A percentile compares a stretch with the other conserved stretches of the same genome.
Evolutionary conservation across 1,139 yeast species (phyloP).

Genomic region (Blastobotrys illinoisensis): DNA sequence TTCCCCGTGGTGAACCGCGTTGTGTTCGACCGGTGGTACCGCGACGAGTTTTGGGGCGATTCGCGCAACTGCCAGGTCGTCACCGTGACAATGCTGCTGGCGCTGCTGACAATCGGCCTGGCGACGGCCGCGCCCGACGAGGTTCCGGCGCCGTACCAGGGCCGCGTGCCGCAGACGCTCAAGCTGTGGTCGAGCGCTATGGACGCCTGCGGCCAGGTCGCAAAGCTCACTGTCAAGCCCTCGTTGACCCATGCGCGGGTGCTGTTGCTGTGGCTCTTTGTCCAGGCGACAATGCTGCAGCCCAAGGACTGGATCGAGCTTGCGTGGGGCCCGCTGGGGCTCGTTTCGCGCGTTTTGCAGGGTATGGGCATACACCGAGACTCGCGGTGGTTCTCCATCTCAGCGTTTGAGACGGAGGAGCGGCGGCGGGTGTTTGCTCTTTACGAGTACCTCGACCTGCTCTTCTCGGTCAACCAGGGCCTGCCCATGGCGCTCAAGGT

Average conservation of each 20-base stretch:
- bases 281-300: slow-evolving; percentile 20
- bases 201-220: slow-evolving; percentile 29
- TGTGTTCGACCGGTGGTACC: slow-evolving; percentile 26
- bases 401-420: slow-evolving; percentile 31
- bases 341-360: slow-evolving; percentile 27
- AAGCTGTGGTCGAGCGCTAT: slow-evolving; percentile 28
- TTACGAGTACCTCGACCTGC: slow-evolving; percentile 26
- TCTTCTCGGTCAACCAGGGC: slow-evolving; percentile 29
- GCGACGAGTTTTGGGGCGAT: slow-evolving; percentile 27
- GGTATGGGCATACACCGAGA: slow-evolving; percentile 35
- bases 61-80: slow-evolving; percentile 28
- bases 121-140: slow-evolving; percentile 25
- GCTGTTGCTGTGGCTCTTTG: slow-evolving; percentile 29
- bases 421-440: slow-evolving; percentile 30
- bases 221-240: slow-evolving; percentile 31
- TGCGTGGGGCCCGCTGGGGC: slow-evolving; percentile 29
- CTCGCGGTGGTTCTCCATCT: slow-evolving; percentile 32
- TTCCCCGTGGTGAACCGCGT: slow-evolving; percentile 30
- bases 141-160: slow-evolving; percentile 16
- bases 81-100: slow-evolving; percentile 30
- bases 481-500: slow-evolving; percentile 28
- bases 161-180: slow-evolving; percentile 24
- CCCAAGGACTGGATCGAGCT: slow-evolving; percentile 24
- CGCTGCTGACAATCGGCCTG: slow-evolving; percentile 28
- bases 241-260: slow-evolving; percentile 31